Conservation (phyloP, 192 early-diverging fungal genomes). For the Gigaspora rosea region DNA sequence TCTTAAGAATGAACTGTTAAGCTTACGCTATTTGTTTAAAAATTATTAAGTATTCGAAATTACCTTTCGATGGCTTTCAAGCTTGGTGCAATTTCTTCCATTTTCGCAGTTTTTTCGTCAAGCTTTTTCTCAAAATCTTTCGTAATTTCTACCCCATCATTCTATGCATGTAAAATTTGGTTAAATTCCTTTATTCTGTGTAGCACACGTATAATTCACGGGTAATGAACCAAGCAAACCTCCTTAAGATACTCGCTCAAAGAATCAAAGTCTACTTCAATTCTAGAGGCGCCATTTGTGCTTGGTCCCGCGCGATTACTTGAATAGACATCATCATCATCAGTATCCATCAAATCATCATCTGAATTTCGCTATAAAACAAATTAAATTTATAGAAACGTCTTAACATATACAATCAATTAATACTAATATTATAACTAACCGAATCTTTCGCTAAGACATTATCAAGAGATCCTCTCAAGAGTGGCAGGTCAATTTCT, state of each 20-base stretch:
- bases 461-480: constrained; percentile 72
- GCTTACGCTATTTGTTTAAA: too few relatives aligned
- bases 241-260: constrained; percentile 5
- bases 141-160: constrained; percentile 50
- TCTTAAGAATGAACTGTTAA: too few relatives aligned
- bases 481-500: constrained; percentile 86
- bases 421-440: constrained; percentile 16
- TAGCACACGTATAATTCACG: too few relatives aligned
- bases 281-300: constrained; percentile 18
- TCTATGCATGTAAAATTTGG: neutral
- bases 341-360: constrained; percentile 54
- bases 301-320: neutral
- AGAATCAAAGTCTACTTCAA: constrained; percentile 5
- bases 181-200: neutral
- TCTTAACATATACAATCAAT: neutral
- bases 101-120: constrained; percentile 58
- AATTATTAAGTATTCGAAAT: too few relatives aligned
- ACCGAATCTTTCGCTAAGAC: constrained; percentile 73
- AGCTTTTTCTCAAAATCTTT: constrained; percentile 68
- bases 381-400: constrained; percentile 14
- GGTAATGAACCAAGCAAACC: neutral
- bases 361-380: constrained; percentile 24
- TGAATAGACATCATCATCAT: constrained; percentile 30
- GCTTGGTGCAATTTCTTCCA: constrained; percentile 90
- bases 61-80: constrained; percentile 80